phyloP scores from a whole-genome alignment of 129 eudicot genomes.

The carrot (Daucus carota) region DNA sequence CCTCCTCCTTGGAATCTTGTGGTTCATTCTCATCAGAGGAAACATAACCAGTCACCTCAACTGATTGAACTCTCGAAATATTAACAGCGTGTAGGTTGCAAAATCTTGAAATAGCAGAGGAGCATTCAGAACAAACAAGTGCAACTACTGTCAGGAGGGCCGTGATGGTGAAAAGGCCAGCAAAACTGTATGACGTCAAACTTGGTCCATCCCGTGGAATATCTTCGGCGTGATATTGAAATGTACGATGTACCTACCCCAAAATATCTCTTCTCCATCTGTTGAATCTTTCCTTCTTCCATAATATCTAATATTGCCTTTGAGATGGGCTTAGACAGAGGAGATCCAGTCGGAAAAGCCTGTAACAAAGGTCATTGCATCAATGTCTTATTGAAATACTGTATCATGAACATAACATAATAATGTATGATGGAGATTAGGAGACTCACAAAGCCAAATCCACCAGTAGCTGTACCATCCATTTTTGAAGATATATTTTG shows the following conservation, averaged over 20 bases:
- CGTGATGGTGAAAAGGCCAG: constrained; percentile 6
- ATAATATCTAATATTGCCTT: constrained; percentile 19
- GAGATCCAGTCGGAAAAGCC: constrained; percentile 28
- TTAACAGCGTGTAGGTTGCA: background rate
- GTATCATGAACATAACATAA: too few species aligned
- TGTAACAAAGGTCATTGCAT: background rate
- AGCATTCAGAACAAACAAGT: background rate
- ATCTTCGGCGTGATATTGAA: background rate
- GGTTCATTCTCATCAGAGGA: background rate
- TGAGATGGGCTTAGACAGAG: constrained; percentile 18
- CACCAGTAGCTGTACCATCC: constrained; percentile 24
- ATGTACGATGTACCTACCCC: constrained; percentile 19
- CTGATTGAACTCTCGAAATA: background rate
- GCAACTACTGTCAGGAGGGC: background rate
- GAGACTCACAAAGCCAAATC: constrained; percentile 38
- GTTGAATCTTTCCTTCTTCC: constrained; percentile 16
- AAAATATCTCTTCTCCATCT: constrained; percentile 14
- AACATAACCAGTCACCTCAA: background rate
- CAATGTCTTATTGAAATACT: too few species aligned
- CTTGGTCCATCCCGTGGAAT: background rate
- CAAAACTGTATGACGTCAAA: constrained; percentile 2
- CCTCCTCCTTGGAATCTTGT: background rate
- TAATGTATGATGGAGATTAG: too few species aligned
- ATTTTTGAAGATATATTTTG: too few species aligned
- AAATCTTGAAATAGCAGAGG: background rate